Evolutionary conservation across 2,329 filamentous ascomycete genomes (phyloP).

Genomic region (Penicillium verrucosum): DNA sequence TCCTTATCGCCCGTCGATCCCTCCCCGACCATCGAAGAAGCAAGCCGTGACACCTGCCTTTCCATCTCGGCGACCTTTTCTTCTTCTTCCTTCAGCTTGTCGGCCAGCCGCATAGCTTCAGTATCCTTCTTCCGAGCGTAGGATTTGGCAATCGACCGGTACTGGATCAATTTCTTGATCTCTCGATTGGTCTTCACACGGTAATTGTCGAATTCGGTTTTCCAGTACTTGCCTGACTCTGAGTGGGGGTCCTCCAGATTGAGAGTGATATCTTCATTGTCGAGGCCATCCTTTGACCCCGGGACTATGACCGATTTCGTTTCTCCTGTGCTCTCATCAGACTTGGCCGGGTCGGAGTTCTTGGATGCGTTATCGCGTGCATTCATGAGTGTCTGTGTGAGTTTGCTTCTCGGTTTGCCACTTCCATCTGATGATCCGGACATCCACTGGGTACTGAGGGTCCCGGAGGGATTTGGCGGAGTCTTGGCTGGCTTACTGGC

Average conservation of each 20-base stretch:
- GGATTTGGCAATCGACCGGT: conserved; percentile 57
- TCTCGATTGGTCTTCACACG: conserved; percentile 57
- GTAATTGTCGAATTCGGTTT: conserved; percentile 59
- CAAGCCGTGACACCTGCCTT: conserved; percentile 41
- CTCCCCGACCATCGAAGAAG: conserved; percentile 38
- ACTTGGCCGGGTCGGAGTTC: conserved; percentile 17
- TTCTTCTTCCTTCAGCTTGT: conserved; percentile 53
- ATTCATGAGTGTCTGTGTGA: conserved; percentile 41
- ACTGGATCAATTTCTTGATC: conserved; percentile 59
- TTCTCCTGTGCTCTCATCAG: conserved; percentile 14
- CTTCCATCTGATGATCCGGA: conserved; percentile 33
- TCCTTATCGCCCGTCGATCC: conserved; percentile 36
- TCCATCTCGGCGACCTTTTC: conserved; percentile 45
- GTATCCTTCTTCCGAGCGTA: conserved; percentile 59
- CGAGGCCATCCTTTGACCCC: conserved; percentile 26
- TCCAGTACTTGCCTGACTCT: conserved; percentile 61
- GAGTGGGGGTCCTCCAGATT: conserved; percentile 56
- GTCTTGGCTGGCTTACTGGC: conserved; percentile 48
- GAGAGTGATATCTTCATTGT: conserved; percentile 47
- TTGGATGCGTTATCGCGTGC: conserved; percentile 37
- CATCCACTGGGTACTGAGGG: conserved; percentile 45
- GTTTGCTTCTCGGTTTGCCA: conserved; percentile 38
- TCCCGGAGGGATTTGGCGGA: conserved; percentile 45
- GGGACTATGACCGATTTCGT: conserved; percentile 5
- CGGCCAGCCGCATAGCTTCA: conserved; percentile 52